These are phyloP conservation scores for Alternaria ethzedia DNA, from an alignment of 2,329 filamentous ascomycete species.

Conservation along the genomic window DNA sequence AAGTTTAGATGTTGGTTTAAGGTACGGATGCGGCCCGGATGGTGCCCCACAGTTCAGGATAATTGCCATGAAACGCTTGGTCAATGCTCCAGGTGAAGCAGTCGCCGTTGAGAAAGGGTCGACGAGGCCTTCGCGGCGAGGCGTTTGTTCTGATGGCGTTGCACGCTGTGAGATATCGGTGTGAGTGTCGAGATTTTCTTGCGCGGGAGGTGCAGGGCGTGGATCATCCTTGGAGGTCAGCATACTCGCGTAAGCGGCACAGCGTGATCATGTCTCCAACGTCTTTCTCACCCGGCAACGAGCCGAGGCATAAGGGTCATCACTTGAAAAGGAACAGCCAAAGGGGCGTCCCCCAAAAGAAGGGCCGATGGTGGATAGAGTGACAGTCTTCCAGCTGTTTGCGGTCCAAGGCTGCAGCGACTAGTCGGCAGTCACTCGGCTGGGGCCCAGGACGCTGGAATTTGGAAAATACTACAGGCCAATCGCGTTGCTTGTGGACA, in stretches of 20 bases:
- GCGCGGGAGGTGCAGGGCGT: not conserved
- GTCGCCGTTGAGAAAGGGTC: not conserved
- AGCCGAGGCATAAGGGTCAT: conserved; percentile 1
- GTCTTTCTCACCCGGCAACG: not conserved
- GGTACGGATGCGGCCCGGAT: conserved; percentile 15
- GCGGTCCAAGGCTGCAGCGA: conserved; percentile 1
- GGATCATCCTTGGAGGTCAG: conserved; percentile 2
- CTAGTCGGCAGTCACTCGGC: not conserved
- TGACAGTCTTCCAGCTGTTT: not conserved
- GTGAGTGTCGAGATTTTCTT: not conserved
- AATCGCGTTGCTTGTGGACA: not conserved
- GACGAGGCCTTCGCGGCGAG: not conserved
- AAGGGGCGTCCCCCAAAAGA: not conserved
- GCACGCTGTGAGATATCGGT: not conserved
- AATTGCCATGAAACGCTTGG: conserved; percentile 9
- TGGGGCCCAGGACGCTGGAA: not conserved
- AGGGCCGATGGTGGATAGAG: conserved; percentile 6
- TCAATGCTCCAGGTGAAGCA: conserved; percentile 5
- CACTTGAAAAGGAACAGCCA: not conserved
- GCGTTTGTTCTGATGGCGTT: not conserved
- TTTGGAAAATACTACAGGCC: not conserved
- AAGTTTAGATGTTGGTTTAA: conserved; percentile 12
- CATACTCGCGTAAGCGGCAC: conserved; percentile 1
- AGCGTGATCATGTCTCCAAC: not conserved
- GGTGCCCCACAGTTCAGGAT: conserved; percentile 6